These are phyloP conservation scores for Coemansia sp. DNA, from an alignment of 192 early-diverging fungal species.

Conservation along the genomic window DNA sequence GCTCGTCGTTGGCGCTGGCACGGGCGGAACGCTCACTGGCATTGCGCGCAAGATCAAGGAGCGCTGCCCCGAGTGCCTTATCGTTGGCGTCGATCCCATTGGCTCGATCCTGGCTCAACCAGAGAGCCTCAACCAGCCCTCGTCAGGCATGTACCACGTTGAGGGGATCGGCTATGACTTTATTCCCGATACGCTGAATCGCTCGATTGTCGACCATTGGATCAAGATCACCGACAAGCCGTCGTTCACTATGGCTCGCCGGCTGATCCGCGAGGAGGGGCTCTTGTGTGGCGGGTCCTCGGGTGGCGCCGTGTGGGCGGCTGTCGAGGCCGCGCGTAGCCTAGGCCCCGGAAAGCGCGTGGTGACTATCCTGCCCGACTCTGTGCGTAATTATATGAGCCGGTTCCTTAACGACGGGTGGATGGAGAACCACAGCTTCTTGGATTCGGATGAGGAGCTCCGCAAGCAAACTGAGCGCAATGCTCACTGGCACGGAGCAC, in stretches of 20 bases:
- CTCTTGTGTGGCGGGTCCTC: slow-evolving; percentile 96
- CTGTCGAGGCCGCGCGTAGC: slow-evolving; percentile 79
- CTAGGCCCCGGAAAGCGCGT: slow-evolving; percentile 87
- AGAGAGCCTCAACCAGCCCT: slow-evolving; percentile 71
- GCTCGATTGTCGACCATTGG: slow-evolving; percentile 88
- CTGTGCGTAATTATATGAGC: slow-evolving; percentile 99
- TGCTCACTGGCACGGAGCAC: slow-evolving; percentile 79
- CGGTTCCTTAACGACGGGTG: slow-evolving; percentile 98
- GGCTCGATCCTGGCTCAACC: slow-evolving; percentile 95
- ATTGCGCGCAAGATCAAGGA: slow-evolving; percentile 96
- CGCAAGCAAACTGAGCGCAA: slow-evolving; percentile 69
- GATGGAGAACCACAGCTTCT: slow-evolving; percentile 91
- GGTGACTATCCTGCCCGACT: slow-evolving; percentile 96
- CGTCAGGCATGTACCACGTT: slow-evolving; percentile 80
- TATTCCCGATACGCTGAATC: slow-evolving; percentile 90
- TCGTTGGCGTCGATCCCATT: slow-evolving; percentile 93
- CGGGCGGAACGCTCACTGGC: slow-evolving; percentile 97
- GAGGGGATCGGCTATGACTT: slow-evolving; percentile 99
- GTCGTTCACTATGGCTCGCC: slow-evolving; percentile 93
- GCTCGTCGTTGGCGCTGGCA: slow-evolving; percentile 93
- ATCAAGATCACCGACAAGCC: slow-evolving; percentile 96
- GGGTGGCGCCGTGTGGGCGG: slow-evolving; percentile 90
- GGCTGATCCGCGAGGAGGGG: slow-evolving; percentile 96
- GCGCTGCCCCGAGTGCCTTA: slow-evolving; percentile 78
- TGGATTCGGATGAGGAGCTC: slow-evolving; percentile 66